Conservation (phyloP, 2,329 filamentous ascomycete genomes). For the Tolypocladium sp. region DNA sequence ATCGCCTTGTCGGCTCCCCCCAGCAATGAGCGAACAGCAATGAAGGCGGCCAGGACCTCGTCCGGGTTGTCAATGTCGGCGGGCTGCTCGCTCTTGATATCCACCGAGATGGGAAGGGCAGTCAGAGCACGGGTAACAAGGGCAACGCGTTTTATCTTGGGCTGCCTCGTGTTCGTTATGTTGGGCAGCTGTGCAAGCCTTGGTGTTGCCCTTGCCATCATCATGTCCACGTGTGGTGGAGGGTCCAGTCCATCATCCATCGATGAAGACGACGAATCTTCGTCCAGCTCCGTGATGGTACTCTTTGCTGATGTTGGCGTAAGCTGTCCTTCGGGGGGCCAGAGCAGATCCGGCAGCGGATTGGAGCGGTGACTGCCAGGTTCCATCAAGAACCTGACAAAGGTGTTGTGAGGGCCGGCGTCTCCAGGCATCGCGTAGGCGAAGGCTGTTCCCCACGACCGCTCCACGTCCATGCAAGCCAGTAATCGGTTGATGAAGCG, state of each 20-base stretch:
- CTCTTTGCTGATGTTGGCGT: conserved; percentile 4
- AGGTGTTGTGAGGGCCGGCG: conserved; percentile 23
- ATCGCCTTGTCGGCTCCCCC: conserved; percentile 51
- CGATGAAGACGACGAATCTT: conserved; percentile 4
- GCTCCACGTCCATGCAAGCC: conserved; percentile 37
- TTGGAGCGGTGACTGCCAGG: background rate
- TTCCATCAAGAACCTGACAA: conserved; percentile 15
- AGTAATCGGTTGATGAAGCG: conserved; percentile 21
- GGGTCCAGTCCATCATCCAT: conserved; percentile 6
- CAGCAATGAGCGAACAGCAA: conserved; percentile 47
- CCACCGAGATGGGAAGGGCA: conserved; percentile 7
- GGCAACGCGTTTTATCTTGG: conserved; percentile 17
- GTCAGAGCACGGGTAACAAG: conserved; percentile 19
- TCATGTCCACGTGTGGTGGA: background rate
- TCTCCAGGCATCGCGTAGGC: conserved; percentile 9
- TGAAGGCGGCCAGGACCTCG: conserved; percentile 44
- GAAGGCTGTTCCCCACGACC: conserved; percentile 22
- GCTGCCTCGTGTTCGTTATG: background rate
- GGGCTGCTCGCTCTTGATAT: conserved; percentile 1
- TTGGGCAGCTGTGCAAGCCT: background rate
- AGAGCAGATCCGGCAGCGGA: conserved; percentile 4
- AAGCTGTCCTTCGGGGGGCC: conserved; percentile 17
- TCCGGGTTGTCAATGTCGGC: conserved; percentile 9
- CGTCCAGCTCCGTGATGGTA: background rate
- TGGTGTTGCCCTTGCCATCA: background rate